Evolutionary conservation across 306 rosid species (phyloP), one percentile per base, ranked within the genome.

Genomic region (Albizia julibrissin): DNA sequence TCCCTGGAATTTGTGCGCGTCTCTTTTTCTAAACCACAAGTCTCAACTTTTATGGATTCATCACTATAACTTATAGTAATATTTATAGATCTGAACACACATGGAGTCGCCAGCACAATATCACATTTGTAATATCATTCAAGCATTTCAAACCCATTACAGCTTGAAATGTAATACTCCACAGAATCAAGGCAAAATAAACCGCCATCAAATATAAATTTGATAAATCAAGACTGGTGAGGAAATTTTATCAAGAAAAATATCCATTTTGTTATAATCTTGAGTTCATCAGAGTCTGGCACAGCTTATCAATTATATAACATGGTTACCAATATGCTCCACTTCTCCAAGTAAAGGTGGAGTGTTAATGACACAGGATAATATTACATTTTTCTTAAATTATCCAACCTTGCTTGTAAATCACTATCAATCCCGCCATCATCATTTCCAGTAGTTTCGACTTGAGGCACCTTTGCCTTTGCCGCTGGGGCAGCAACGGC

Each of bases 371-470:
- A 31, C 79, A 85, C 85, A 72, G 87, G 72, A 76, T 52, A 79
- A 78, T 64, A 69, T 86, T 87, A 91, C 97, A 93, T 90, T 84
- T 0, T 89, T 85, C 92, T 87, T 42, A 93, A 86, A 75, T 91
- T 93, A 78, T 93, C 92, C 80, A 93, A 78, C 84, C 97, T 86
- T 27, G 97, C 95, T 87, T 91, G 97, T 68, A 93, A 81, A 34
- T 93, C 97, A 67, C 89, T 91, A 68, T 93, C 97, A 72, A 93
- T 91, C 37, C 94, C 97, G 46, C 86, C 61, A 4, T 87, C 97
- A 54, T 91, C 97, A 12, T 77, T 85, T 34, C 80, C 89, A 0
- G 88, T 80, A 72, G 94, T 61, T 90, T 93, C 97, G 21, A 79
- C 90, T 78, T 93, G 97, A 39, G 97, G 80, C 69, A 88, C 88